Evolutionary conservation across 2,329 filamentous ascomycete species (phyloP), one percentile per base, ranked within the genome.

Genomic region (Colletotrichum navitas): DNA sequence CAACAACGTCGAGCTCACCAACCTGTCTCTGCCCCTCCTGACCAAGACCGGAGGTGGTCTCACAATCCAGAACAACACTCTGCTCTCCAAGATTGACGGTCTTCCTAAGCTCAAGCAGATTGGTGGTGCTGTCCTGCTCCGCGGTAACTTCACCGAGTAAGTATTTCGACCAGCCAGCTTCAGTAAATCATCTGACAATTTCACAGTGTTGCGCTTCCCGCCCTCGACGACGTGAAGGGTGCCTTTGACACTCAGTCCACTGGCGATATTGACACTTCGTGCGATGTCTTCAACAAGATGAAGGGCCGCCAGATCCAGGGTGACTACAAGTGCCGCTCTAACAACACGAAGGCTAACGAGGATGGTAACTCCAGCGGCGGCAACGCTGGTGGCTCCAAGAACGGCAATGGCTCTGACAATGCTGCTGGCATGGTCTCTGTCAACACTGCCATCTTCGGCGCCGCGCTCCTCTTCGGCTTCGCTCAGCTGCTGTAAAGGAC

Each of bases 1-100:
- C 80, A 87, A 87, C 83, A 92, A 92, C 85, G 81, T 82, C 52
- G 80, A 85, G 72, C 84, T 92, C 62, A 81, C 84, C 80, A 97
- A 97, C 88, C 87, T 98, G 82, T 90, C 91, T 71, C 88, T 97
- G 83, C 91, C 92, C 59, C 58, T 79, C 29, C 87, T 98, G 56
- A 87, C 85, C 75, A 87, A 83, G 66, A 88, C 97, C 78, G 90
- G 88, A 76, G 95, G 94, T 84, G 94, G 92, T 80, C 89, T 97
- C 80, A 90, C 92, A 76, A 90, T 99, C 79, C 92, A 93, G 83
- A 97, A 97, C 90, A 98, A 98, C 91, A 93, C 94, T 73, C 85
- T 86, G 67, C 88, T 98, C 43, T 76, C 83, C 68, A 80, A 84
- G 72, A 86, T 98, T 68, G 82, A 88, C 74, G 90, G 89, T 43